Evolutionary conservation across 2,329 filamentous ascomycete species (phyloP).

Genomic region (Pseudophaeomoniella oleicola): DNA sequence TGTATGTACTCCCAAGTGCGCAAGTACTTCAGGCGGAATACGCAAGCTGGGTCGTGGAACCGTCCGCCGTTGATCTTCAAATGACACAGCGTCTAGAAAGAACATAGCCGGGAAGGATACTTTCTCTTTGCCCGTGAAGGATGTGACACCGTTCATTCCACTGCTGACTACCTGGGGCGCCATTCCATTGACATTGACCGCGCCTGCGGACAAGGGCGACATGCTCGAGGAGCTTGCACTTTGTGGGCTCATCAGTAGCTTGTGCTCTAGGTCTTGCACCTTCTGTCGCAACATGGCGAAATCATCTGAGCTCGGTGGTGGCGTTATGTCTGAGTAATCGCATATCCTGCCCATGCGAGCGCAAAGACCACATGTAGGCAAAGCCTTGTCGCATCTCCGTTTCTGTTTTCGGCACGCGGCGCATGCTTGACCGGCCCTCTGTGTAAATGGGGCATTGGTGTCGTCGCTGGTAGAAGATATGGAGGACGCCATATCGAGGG

Average conservation of each 20-base stretch:
- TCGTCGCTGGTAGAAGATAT: neutral
- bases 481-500: neutral
- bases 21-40: constrained; percentile 8
- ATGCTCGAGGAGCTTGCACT: constrained; percentile 4
- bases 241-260: constrained; percentile 4
- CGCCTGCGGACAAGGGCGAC: constrained; percentile 2
- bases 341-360: constrained; percentile 15
- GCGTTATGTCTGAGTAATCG: constrained; percentile 10
- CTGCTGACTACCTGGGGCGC: neutral
- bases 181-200: neutral
- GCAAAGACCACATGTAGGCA: constrained; percentile 35
- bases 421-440: constrained; percentile 25
- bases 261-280: constrained; percentile 9
- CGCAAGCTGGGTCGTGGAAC: constrained; percentile 6
- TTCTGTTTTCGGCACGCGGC: constrained; percentile 33
- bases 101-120: constrained; percentile 8
- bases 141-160: neutral
- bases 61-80: constrained; percentile 5
- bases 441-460: neutral
- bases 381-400: constrained; percentile 35
- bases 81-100: constrained; percentile 12
- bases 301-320: constrained; percentile 8
- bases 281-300: constrained; percentile 9
- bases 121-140: neutral
- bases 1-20: constrained; percentile 8